Conservation (phyloP, 1,139 yeast genomes). For the Diutina rugosa region DNA sequence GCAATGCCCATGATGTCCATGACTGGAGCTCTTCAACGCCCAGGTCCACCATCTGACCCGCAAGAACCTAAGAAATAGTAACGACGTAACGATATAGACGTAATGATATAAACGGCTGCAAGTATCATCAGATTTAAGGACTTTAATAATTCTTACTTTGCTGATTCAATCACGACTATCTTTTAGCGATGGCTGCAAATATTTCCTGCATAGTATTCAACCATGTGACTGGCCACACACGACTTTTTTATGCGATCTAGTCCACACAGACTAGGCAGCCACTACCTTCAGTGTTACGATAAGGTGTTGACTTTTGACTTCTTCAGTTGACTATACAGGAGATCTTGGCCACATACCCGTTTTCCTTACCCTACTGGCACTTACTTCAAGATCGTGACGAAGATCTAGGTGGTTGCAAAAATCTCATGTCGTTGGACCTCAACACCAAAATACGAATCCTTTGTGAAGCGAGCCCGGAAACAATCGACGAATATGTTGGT, state of each 20-base stretch:
- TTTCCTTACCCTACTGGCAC: neutral
- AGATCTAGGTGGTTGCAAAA: neutral
- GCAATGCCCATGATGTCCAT: neutral
- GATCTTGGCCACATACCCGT: neutral
- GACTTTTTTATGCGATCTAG: neutral
- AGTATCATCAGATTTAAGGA: neutral
- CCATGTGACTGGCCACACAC: neutral
- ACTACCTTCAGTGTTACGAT: neutral
- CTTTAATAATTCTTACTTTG: neutral
- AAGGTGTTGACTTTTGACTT: neutral
- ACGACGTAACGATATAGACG: neutral
- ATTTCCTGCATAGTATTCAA: neutral
- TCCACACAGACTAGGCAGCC: neutral
- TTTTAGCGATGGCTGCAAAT: neutral
- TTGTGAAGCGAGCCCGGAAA: conserved; percentile 12
- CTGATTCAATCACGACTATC: no score
- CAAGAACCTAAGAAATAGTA: neutral
- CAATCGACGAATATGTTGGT: conserved; percentile 24
- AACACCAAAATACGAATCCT: neutral
- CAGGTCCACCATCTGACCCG: neutral
- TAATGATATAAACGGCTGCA: neutral
- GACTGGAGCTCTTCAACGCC: neutral
- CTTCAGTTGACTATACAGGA: neutral
- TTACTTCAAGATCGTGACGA: neutral
- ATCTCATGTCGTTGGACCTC: neutral